Conservation (phyloP, 78 protist genomes). For the slime mould (Dictyostelium discoideum) region DNA sequence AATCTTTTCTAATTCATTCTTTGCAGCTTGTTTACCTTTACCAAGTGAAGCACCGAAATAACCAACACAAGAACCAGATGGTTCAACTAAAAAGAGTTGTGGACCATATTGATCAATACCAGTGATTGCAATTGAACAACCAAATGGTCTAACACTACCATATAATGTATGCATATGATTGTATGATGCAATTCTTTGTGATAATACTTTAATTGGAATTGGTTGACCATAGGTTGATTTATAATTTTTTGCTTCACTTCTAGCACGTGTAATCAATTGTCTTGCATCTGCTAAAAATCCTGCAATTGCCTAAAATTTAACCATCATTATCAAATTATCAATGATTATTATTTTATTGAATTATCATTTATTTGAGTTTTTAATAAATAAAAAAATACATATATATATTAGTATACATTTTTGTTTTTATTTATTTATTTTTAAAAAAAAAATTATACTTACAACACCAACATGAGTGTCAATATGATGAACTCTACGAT, state of each 20-base stretch:
- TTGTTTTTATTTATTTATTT: not conserved
- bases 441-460: not conserved
- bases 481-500: constrained; percentile 89
- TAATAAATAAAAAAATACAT: no score
- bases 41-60: constrained; percentile 93
- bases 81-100: constrained; percentile 94
- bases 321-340: no score
- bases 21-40: constrained; percentile 95
- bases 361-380: no score
- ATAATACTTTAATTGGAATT: constrained; percentile 88
- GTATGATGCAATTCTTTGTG: constrained; percentile 69
- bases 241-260: constrained; percentile 92
- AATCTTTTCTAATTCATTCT: constrained; percentile 97
- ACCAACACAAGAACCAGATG: constrained; percentile 94
- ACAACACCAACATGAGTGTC: constrained; percentile 94
- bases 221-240: constrained; percentile 73
- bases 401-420: not conserved
- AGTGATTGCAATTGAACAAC: constrained; percentile 92
- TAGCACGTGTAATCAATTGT: constrained; percentile 89
- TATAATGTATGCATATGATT: constrained; percentile 92
- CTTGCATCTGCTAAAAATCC: constrained; percentile 97
- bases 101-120: constrained; percentile 90
- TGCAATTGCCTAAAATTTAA: constrained; percentile 68
- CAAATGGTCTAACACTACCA: constrained; percentile 97
- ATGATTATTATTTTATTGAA: no score